These are phyloP conservation scores for Mollisiaceae sp. DNA, from an alignment of 2,329 filamentous ascomycete species.

Conservation along the genomic window DNA sequence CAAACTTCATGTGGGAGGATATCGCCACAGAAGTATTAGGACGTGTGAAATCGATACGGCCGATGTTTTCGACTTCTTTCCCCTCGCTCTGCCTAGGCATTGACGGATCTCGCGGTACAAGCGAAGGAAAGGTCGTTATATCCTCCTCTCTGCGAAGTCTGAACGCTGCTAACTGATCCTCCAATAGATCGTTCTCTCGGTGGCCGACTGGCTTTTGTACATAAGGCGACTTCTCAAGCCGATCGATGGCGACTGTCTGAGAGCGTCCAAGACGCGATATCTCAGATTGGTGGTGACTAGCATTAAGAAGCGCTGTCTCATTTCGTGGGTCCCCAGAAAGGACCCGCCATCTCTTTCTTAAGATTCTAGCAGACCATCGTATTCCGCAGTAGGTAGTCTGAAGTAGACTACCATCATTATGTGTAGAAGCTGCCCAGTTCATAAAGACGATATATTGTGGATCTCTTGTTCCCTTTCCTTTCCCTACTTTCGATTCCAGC, in stretches of 20 bases:
- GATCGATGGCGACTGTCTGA: constrained; percentile 16
- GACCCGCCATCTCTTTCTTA: constrained; percentile 34
- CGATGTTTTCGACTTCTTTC: constrained; percentile 13
- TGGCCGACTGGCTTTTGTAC: background rate
- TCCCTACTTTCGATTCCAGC: constrained; percentile 19
- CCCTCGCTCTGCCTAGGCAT: constrained; percentile 1
- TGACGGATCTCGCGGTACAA: constrained; percentile 5
- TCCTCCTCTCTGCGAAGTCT: constrained; percentile 20
- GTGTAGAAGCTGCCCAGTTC: constrained; percentile 27
- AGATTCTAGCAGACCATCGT: constrained; percentile 31
- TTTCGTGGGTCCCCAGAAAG: constrained; percentile 27
- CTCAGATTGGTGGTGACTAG: constrained; percentile 19
- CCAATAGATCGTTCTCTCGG: constrained; percentile 16
- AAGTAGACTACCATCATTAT: constrained; percentile 10
- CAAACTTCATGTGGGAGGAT: constrained; percentile 35
- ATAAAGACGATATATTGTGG: constrained; percentile 22
- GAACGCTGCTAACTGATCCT: constrained; percentile 25
- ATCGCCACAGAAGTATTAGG: constrained; percentile 23
- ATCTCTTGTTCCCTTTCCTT: constrained; percentile 13
- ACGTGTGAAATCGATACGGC: constrained; percentile 35
- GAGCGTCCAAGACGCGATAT: constrained; percentile 9
- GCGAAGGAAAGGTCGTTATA: constrained; percentile 16
- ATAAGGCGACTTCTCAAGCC: constrained; percentile 4
- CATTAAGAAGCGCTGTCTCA: constrained; percentile 10
- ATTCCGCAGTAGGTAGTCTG: constrained; percentile 27